Conservation (phyloP, 1,139 yeast genomes). For the Debaryomycetaceae sp. region DNA sequence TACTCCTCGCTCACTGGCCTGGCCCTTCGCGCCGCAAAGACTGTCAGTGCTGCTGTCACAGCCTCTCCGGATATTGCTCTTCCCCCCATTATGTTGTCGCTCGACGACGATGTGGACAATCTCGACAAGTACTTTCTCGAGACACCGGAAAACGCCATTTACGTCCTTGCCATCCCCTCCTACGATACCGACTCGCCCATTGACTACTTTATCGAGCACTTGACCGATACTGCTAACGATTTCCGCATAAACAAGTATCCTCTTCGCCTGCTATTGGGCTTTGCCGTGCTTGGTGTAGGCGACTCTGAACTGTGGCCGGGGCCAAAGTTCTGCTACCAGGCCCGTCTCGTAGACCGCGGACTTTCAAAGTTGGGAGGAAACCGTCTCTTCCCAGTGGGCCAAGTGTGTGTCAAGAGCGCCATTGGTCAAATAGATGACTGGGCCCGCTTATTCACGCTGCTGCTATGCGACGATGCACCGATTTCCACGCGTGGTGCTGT, state of each 20-base stretch:
- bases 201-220: conserved; percentile 74
- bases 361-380: conserved; percentile 77
- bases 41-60: conserved; percentile 26
- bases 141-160: conserved; percentile 45
- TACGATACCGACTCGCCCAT: conserved; percentile 90
- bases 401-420: conserved; percentile 68
- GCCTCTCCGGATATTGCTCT: conserved; percentile 20
- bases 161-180: conserved; percentile 73
- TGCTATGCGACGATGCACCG: conserved; percentile 59
- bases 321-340: conserved; percentile 79
- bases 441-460: conserved; percentile 47
- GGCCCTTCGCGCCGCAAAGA: conserved; percentile 57
- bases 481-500: conserved; percentile 28
- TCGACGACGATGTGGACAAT: conserved; percentile 78
- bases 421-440: conserved; percentile 51
- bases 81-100: conserved; percentile 48
- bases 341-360: conserved; percentile 63
- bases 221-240: conserved; percentile 73
- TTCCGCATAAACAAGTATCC: conserved; percentile 82
- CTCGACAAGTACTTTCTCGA: conserved; percentile 71
- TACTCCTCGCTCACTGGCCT: conserved; percentile 84
- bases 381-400: conserved; percentile 77
- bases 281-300: conserved; percentile 79
- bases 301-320: conserved; percentile 77
- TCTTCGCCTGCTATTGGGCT: conserved; percentile 56